These are phyloP conservation scores for Botrytis fabae DNA, from an alignment of 2,329 filamentous ascomycete genomes.

Conservation along the genomic window DNA sequence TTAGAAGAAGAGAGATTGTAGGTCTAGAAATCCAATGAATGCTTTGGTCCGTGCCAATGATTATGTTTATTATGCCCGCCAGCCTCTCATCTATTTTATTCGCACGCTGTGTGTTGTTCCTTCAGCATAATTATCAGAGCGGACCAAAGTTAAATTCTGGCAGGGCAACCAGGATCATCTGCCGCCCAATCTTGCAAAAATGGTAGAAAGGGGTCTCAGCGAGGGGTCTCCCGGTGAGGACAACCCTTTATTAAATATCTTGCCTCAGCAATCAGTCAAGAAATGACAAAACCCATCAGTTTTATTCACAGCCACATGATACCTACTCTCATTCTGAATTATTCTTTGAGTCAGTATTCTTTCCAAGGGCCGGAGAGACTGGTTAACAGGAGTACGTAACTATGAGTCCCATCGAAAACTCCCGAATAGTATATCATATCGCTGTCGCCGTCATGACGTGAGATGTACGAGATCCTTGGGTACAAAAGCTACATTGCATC, in stretches of 20 bases:
- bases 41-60: constrained; percentile 11
- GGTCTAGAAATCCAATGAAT: neutral
- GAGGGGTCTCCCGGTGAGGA: neutral
- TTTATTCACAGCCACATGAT: neutral
- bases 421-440: no score
- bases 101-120: neutral
- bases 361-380: neutral
- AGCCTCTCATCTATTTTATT: neutral
- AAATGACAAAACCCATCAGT: neutral
- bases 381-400: neutral
- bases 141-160: neutral
- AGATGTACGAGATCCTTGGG: no score
- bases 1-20: neutral
- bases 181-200: neutral
- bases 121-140: neutral
- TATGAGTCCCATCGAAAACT: neutral
- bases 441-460: no score
- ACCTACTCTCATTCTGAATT: no score
- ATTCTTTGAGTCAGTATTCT: neutral
- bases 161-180: neutral
- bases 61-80: constrained; percentile 2
- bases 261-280: neutral
- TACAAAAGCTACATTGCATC: no score
- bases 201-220: neutral
- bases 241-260: no score